These are phyloP conservation scores for Trichoderma harzianum DNA, from an alignment of 2,329 filamentous ascomycete genomes.

Conservation along the genomic window DNA sequence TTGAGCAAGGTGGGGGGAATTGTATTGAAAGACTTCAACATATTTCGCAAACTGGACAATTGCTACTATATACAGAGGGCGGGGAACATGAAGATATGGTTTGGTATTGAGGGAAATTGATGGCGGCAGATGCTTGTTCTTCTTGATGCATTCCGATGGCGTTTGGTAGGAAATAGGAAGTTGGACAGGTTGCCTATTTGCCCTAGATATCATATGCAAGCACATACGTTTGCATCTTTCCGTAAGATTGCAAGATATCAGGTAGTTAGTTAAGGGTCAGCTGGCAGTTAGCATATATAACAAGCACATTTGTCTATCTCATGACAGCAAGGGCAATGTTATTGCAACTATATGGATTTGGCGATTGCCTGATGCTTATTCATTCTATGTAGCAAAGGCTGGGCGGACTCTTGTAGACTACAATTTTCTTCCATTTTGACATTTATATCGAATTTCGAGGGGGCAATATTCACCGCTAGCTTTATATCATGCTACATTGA, in stretches of 20 bases:
- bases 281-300: neutral
- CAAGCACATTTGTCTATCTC: neutral
- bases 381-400: neutral
- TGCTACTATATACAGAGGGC: neutral
- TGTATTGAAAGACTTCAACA: neutral
- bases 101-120: neutral
- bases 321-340: neutral
- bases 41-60: slow-evolving; percentile 1
- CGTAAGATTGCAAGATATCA: neutral
- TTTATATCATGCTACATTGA: neutral
- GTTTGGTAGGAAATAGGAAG: slow-evolving; percentile 16
- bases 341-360: neutral
- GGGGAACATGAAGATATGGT: neutral
- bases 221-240: neutral
- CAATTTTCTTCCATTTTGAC: too few relatives aligned
- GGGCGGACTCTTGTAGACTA: neutral
- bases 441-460: neutral
- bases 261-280: neutral
- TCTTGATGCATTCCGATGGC: slow-evolving; percentile 18
- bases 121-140: slow-evolving; percentile 2
- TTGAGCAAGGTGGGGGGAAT: neutral
- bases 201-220: slow-evolving; percentile 12
- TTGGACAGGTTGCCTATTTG: slow-evolving; percentile 10
- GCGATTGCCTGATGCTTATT: neutral
- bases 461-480: neutral